Conservation (phyloP, 257 asterid genomes). For the Leptodermis oblonga region DNA sequence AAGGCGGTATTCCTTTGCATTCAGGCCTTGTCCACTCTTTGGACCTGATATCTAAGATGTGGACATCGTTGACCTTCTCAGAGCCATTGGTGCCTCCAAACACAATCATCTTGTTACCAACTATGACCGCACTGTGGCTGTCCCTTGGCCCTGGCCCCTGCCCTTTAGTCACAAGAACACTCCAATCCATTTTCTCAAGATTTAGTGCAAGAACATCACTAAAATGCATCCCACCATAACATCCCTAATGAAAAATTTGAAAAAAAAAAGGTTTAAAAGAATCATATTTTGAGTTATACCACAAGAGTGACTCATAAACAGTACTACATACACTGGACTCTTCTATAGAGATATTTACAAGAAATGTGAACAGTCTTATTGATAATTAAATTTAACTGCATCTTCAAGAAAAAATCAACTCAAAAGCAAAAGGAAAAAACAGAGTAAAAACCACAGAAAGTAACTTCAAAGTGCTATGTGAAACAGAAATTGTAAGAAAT, state of each 20-base stretch:
- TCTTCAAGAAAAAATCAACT: not conserved
- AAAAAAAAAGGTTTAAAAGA: not conserved
- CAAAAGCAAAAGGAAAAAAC: not conserved
- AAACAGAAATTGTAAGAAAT: not conserved
- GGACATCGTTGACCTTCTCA: constrained; percentile 75
- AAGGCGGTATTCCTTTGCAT: constrained; percentile 68
- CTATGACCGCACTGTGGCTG: constrained; percentile 71
- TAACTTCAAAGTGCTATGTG: constrained; percentile 1
- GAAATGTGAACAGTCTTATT: not conserved
- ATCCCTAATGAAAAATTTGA: too few relatives aligned
- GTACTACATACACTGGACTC: not conserved
- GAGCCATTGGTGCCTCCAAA: constrained; percentile 92
- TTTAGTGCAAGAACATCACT: constrained; percentile 75
- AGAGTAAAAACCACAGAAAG: not conserved
- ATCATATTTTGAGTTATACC: not conserved
- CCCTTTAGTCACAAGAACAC: constrained; percentile 60
- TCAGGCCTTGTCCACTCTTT: constrained; percentile 71
- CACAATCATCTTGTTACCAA: constrained; percentile 68
- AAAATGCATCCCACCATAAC: constrained; percentile 90
- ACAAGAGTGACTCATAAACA: too few relatives aligned
- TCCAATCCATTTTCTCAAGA: constrained; percentile 73
- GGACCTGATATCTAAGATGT: constrained; percentile 58
- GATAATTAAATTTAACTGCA: not conserved
- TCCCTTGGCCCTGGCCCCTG: constrained; percentile 86
- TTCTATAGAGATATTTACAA: not conserved